phyloP scores from a whole-genome alignment of 257 asterid species.

The Leonotis leonurus region DNA sequence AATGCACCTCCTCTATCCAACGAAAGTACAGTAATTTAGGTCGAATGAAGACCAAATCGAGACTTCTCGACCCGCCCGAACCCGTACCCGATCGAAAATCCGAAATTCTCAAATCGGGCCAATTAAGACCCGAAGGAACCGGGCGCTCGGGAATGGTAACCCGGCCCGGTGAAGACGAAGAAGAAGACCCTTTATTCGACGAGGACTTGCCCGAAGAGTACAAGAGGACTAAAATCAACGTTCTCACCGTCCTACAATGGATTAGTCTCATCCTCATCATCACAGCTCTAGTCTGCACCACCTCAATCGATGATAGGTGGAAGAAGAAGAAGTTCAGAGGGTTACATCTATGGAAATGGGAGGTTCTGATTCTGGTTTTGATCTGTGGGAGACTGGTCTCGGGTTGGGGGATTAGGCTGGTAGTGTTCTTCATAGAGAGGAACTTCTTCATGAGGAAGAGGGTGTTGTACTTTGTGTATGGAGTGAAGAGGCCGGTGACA shows the following conservation, averaged over 20 bases:
- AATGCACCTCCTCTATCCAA: constrained; percentile 57
- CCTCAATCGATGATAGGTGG: constrained; percentile 17
- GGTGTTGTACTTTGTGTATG: constrained; percentile 76
- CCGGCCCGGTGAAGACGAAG: constrained; percentile 40
- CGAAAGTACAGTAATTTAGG: constrained; percentile 41
- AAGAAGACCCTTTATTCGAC: constrained; percentile 61
- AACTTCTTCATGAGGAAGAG: constrained; percentile 73
- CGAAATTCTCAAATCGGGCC: constrained; percentile 32
- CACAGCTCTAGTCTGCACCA: constrained; percentile 39
- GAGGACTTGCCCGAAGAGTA: constrained; percentile 71
- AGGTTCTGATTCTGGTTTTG: constrained; percentile 59
- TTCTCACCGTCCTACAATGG: constrained; percentile 50
- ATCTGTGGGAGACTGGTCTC: constrained; percentile 84
- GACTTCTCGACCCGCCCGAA: constrained; percentile 57
- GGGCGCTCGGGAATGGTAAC: constrained; percentile 40
- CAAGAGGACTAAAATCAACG: constrained; percentile 31
- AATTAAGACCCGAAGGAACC: constrained; percentile 33
- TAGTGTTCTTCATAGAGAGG: constrained; percentile 60
- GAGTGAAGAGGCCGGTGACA: constrained; percentile 69
- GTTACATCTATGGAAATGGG: constrained; percentile 75
- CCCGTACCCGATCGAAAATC: constrained; percentile 29
- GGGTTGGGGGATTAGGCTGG: constrained; percentile 70
- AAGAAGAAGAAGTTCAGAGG: constrained; percentile 41
- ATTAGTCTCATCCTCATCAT: constrained; percentile 48
- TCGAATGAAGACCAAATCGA: constrained; percentile 53